Percentiles rank a stretch among this genome's conserved stretches.
Evolutionary conservation across 2,329 filamentous ascomycete species (phyloP).

Genomic region (Nemania sp.): DNA sequence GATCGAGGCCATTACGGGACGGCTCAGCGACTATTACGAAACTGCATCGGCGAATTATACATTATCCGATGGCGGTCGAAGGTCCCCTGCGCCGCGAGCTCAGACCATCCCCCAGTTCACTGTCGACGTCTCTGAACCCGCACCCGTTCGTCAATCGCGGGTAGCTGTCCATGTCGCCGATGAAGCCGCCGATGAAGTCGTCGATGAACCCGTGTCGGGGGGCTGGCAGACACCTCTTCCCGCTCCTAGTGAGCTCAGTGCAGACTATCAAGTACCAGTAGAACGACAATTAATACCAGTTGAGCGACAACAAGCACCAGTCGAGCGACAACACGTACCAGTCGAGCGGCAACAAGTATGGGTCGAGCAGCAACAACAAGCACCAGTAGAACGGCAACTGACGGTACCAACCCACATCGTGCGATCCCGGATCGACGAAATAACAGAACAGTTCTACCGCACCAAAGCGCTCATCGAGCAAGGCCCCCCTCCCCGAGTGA

Average conservation of each 20-base stretch:
- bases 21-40: conserved; percentile 66
- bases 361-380: neutral
- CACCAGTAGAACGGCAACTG: neutral
- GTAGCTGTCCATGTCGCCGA: conserved; percentile 11
- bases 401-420: neutral
- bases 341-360: neutral
- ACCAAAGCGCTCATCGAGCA: conserved; percentile 14
- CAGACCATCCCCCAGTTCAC: conserved; percentile 31
- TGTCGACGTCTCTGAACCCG: conserved; percentile 14
- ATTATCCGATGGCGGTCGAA: conserved; percentile 24
- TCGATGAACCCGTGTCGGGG: conserved; percentile 11
- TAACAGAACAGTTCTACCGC: conserved; percentile 16
- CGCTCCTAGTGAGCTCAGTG: neutral
- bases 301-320: neutral
- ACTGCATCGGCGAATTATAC: conserved; percentile 30
- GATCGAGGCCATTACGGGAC: conserved; percentile 81
- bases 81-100: conserved; percentile 24
- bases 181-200: conserved; percentile 3
- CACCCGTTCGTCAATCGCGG: conserved; percentile 9
- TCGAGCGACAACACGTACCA: neutral
- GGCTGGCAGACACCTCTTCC: conserved; percentile 7
- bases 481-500: neutral
- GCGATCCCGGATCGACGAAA: conserved; percentile 12
- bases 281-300: neutral
- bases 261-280: neutral